Base-by-base conservation (phyloP, 345 rosid genomes). In the Sonneratia caseolaris region DNA sequence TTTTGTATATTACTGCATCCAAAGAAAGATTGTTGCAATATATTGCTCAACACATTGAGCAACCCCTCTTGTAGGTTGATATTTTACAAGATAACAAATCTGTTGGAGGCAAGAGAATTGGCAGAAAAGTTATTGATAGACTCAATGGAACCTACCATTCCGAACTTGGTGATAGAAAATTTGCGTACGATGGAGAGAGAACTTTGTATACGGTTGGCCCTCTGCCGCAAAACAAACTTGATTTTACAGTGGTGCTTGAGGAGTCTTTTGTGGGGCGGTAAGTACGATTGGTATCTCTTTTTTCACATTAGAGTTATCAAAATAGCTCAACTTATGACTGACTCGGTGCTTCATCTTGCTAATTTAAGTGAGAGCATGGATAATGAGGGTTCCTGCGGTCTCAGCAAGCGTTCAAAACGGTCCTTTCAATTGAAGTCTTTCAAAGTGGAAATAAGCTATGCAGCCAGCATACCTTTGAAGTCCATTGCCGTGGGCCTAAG, bases 161-260 rank as follows among this genome's bases (percentile, higher is more conserved):
- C 53, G 96, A 87, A 48, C 86, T 91, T 64, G 82, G 73, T 70
- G 79, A 84, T 67, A 94, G 84, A 75, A 78, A 72, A 53, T 79
- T 89, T 78, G 95, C 91, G 21, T 94, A 88, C 76, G 98, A 94
- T 82, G 97, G 98, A 45, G 96, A 88, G 64, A 88, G 82, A 73
- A 80, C 76, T 69, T 61, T 94, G 78, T 94, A 86, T 55, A 89
- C 96, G 7, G 88, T 85, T 73, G 97, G 95, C 73, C 85, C 92
- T 80, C 78, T 94, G 70, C 97, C 95, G 38, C 87, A 79, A 47
- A 83, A 83, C 55, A 85, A 84, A 70, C 77, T 79, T 51, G 85
- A 87, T 40, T 94, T 88, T 79, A 80, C 76, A 18, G 88, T 91
- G 68, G 79, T 86, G 64, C 83, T 89, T 37, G 97, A 94, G 80